Percentiles rank a stretch among this genome's conserved stretches.
Conservation (phyloP, 1,284 basidiomycete species). For the Agaricales sp. region DNA sequence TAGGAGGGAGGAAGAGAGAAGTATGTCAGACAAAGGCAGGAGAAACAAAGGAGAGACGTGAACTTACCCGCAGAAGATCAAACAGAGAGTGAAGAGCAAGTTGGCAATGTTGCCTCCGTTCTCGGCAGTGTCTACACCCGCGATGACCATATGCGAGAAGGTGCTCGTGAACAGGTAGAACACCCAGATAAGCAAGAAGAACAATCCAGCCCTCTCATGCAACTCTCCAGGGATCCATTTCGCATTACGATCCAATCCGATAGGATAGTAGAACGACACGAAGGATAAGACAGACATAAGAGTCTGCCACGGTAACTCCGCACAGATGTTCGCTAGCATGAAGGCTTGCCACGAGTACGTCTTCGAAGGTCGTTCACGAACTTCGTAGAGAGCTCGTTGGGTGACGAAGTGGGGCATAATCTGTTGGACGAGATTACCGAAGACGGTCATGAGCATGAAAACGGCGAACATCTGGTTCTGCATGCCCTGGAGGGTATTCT, state of each 20-base stretch:
- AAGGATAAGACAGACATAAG: slow-evolving; percentile 13
- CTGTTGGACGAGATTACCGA: slow-evolving; percentile 7
- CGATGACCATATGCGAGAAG: slow-evolving; percentile 6
- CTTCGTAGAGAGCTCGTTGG: slow-evolving; percentile 30
- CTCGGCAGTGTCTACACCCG: not conserved
- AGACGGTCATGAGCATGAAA: slow-evolving; percentile 8
- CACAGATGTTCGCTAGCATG: slow-evolving; percentile 8
- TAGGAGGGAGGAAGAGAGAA: not conserved
- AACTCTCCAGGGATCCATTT: slow-evolving; percentile 5
- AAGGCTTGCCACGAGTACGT: slow-evolving; percentile 39
- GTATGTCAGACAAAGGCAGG: too few species aligned
- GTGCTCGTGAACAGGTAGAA: slow-evolving; percentile 7
- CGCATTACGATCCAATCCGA: slow-evolving; percentile 1
- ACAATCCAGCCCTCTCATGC: slow-evolving; percentile 16
- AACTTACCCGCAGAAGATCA: not conserved
- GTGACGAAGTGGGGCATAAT: slow-evolving; percentile 9
- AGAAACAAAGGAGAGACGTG: not conserved
- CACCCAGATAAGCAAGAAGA: slow-evolving; percentile 2
- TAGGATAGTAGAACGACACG: slow-evolving; percentile 3
- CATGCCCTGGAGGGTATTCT: slow-evolving; percentile 22
- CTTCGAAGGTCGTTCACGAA: slow-evolving; percentile 37
- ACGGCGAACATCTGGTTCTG: slow-evolving; percentile 19
- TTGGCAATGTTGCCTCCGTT: slow-evolving; percentile 1
- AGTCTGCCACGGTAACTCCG: slow-evolving; percentile 16
- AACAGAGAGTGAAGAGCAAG: not conserved